A percentile compares a stretch with the other conserved stretches of the same genome.
These are phyloP conservation scores for Gossypium gossypioides DNA, from an alignment of 441 rosid species.

Conservation along the genomic window DNA sequence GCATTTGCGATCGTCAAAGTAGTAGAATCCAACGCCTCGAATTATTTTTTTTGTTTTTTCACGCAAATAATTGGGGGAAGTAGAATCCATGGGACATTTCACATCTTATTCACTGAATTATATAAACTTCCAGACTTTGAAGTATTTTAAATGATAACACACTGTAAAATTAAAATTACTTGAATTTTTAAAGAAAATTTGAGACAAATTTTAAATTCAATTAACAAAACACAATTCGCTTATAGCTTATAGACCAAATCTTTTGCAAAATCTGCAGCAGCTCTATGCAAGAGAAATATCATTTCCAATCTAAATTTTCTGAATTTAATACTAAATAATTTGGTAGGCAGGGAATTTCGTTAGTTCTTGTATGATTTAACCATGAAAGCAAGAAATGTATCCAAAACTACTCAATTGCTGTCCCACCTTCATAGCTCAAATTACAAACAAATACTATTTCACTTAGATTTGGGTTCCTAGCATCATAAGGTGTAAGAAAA, in stretches of 20 bases:
- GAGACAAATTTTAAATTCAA: background rate
- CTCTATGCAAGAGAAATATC: background rate
- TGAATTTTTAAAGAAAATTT: background rate
- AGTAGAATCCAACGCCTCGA: background rate
- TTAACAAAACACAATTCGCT: background rate
- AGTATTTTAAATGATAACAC: too few species aligned
- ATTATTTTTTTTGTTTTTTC: background rate
- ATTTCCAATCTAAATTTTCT: background rate
- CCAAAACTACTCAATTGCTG: constrained; percentile 9
- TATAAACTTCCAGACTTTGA: too few species aligned
- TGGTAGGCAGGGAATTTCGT: background rate
- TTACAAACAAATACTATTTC: constrained; percentile 21
- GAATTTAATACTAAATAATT: background rate
- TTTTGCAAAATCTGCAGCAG: background rate
- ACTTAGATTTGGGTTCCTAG: constrained; percentile 17
- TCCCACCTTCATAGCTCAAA: background rate
- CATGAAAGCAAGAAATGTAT: background rate
- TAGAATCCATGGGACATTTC: too few species aligned
- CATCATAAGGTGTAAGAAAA: background rate
- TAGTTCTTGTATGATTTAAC: background rate
- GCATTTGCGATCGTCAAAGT: background rate
- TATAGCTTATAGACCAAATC: background rate
- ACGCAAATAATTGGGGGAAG: background rate
- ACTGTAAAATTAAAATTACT: too few species aligned
- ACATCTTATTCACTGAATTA: too few species aligned